Conservation (phyloP, 2,329 filamentous ascomycete genomes). For the Emydomyces testavorans region DNA sequence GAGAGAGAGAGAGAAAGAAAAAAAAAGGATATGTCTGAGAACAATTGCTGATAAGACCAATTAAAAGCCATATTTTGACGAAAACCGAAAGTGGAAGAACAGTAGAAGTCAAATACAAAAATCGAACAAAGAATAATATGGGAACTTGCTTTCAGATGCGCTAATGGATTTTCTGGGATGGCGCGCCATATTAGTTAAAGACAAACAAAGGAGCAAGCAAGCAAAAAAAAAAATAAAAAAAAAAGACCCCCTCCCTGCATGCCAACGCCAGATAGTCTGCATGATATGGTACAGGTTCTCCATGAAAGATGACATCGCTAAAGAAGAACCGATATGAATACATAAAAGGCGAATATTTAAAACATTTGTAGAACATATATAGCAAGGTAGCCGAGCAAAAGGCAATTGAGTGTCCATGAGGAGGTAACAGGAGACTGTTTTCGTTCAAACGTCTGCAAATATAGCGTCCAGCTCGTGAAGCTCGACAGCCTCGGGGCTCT, state of each 20-base stretch:
- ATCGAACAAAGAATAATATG: neutral
- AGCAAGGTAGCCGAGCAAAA: neutral
- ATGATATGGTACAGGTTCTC: slow-evolving; percentile 6
- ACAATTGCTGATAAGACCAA: neutral
- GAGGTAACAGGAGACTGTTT: slow-evolving; percentile 13
- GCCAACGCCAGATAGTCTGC: neutral
- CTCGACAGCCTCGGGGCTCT: slow-evolving; percentile 77
- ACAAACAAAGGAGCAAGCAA: no score
- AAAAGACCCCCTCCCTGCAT: neutral
- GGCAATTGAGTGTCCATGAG: neutral
- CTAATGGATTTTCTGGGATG: no score
- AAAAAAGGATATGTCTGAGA: slow-evolving; percentile 3
- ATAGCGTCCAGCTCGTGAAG: slow-evolving; percentile 86
- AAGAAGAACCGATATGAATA: neutral
- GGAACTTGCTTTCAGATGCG: neutral
- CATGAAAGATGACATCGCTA: neutral
- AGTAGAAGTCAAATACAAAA: neutral
- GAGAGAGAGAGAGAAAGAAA: neutral
- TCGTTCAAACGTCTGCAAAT: slow-evolving; percentile 55
- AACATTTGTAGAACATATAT: neutral
- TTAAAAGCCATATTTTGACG: slow-evolving; percentile 1
- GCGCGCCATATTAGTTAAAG: no score
- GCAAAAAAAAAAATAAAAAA: neutral
- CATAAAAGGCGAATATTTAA: slow-evolving; percentile 1
- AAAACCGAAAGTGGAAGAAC: neutral